Evolutionary conservation across 1,284 basidiomycete species (phyloP).

Genomic region (Moniliophthora roreri): DNA sequence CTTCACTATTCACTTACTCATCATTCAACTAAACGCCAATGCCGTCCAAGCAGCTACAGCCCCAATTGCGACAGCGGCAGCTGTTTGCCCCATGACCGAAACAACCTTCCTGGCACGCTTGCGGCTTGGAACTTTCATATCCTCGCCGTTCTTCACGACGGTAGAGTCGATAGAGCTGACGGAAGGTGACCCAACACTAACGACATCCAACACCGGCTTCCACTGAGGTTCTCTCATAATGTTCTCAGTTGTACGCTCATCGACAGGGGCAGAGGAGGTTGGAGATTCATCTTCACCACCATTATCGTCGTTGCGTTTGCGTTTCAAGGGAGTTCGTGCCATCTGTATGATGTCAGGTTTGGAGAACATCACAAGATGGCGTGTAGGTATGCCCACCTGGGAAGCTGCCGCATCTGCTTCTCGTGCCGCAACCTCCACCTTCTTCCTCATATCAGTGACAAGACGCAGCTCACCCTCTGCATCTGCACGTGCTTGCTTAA

Average conservation of each 20-base stretch:
- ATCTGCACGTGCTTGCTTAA: conserved; percentile 30
- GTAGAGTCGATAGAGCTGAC: conserved; percentile 8
- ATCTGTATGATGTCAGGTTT: conserved; percentile 18
- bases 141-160: conserved; percentile 8
- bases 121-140: conserved; percentile 22
- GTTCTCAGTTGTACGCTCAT: neutral
- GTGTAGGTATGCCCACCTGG: neutral
- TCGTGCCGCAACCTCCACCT: neutral
- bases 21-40: conserved; percentile 54
- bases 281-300: conserved; percentile 22
- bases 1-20: no score
- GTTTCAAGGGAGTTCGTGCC: conserved; percentile 37
- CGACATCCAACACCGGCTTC: neutral
- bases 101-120: conserved; percentile 42
- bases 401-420: neutral
- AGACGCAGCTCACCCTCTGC: conserved; percentile 16
- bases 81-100: conserved; percentile 48
- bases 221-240: neutral
- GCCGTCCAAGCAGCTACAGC: conserved; percentile 70
- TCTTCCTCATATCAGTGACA: conserved; percentile 4
- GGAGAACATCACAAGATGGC: neutral
- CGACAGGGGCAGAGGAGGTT: neutral
- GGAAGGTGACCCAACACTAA: neutral
- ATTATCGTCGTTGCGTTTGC: conserved; percentile 36
- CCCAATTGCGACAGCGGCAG: conserved; percentile 58